These are phyloP conservation scores for Alternaria alternata DNA, from an alignment of 2,329 filamentous ascomycete genomes.

Conservation along the genomic window DNA sequence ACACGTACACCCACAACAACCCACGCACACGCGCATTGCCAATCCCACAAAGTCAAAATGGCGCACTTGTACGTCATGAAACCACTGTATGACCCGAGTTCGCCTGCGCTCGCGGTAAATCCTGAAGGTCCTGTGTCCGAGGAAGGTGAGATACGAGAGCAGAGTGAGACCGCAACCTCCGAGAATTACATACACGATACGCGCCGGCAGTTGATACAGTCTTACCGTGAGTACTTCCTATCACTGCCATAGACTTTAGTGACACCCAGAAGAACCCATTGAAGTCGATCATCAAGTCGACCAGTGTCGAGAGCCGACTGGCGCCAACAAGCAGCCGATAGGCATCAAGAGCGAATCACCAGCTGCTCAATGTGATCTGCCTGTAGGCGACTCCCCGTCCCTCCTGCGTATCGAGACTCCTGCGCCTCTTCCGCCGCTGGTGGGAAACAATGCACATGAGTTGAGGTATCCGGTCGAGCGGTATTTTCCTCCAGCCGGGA, in stretches of 20 bases:
- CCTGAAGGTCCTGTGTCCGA: not conserved
- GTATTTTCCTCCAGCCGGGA: not conserved
- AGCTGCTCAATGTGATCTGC: not conserved
- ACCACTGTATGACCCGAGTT: not conserved
- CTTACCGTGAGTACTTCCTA: not conserved
- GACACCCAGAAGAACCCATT: not conserved
- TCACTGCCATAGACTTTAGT: not conserved
- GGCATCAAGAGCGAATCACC: not conserved
- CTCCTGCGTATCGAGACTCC: not conserved
- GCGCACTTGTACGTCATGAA: not conserved
- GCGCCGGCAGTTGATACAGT: not conserved
- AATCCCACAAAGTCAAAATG: not conserved
- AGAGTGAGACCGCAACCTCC: not conserved
- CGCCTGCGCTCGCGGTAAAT: not conserved
- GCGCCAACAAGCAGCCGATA: not conserved
- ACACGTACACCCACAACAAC: not conserved
- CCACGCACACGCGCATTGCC: not conserved
- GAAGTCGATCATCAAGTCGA: not conserved
- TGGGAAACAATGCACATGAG: not conserved
- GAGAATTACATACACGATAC: not conserved
- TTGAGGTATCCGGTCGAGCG: not conserved
- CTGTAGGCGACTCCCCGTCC: not conserved
- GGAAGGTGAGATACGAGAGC: not conserved
- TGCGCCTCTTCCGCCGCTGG: not conserved
- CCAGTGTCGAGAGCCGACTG: not conserved